These are phyloP conservation scores for Begonia masoniana DNA, from an alignment of 306 rosid species.

Conservation along the genomic window DNA sequence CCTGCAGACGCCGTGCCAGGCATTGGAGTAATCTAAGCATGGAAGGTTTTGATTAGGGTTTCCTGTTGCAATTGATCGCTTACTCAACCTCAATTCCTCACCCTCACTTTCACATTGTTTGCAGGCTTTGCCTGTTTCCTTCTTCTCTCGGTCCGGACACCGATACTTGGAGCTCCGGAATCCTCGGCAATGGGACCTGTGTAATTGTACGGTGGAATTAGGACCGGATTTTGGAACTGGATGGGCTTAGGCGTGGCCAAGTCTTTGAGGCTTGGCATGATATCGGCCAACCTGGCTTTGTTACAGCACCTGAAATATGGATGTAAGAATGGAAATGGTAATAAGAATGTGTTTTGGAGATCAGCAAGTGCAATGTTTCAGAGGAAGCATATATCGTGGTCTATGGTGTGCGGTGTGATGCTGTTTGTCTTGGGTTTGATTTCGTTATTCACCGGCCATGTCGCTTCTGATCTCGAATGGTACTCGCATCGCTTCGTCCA, in stretches of 20 bases:
- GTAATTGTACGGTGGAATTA: constrained; percentile 13
- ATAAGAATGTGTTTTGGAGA: constrained; percentile 40
- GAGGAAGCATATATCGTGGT: constrained; percentile 47
- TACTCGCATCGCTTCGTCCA: constrained; percentile 64
- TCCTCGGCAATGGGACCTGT: constrained; percentile 10
- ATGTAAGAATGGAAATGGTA: constrained; percentile 1
- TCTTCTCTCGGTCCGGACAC: background rate
- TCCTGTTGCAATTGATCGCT: background rate
- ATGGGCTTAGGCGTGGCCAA: constrained; percentile 48
- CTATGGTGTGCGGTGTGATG: constrained; percentile 70
- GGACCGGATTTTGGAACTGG: constrained; percentile 13
- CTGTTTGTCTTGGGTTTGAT: constrained; percentile 77
- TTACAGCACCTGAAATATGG: constrained; percentile 34
- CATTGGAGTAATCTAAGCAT: no score
- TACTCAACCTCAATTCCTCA: background rate
- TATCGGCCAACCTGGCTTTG: constrained; percentile 52
- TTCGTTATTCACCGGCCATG: constrained; percentile 84
- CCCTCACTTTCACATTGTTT: background rate
- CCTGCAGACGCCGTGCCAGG: no score
- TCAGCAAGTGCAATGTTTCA: constrained; percentile 23
- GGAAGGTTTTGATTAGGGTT: background rate
- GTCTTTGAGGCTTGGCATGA: constrained; percentile 42
- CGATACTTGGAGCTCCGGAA: background rate
- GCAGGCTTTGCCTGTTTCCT: background rate
- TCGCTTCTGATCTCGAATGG: constrained; percentile 92